A percentile compares a stretch with the other conserved stretches of the same genome.
These are phyloP conservation scores for Nidularia pulvinata DNA, from an alignment of 768 basidiomycete species.

Conservation along the genomic window DNA sequence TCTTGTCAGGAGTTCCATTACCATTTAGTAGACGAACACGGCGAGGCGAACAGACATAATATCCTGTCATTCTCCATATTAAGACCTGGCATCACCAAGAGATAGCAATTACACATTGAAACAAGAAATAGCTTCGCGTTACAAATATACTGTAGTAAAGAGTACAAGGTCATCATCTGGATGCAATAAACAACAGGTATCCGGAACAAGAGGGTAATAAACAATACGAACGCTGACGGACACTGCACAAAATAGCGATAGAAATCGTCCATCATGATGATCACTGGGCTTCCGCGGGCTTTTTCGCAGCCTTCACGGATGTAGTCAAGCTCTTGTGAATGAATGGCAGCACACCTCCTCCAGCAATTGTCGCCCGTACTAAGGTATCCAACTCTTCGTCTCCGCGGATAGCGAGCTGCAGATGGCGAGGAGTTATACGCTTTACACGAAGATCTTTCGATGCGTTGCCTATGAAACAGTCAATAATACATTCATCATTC, in stretches of 20 bases:
- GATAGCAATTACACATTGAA: no score
- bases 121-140: not conserved
- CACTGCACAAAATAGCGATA: not conserved
- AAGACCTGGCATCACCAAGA: no score
- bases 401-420: conserved; percentile 95
- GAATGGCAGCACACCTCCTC: conserved; percentile 86
- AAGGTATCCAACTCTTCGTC: conserved; percentile 98
- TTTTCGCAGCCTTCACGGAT: conserved; percentile 48
- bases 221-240: not conserved
- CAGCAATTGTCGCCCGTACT: conserved; percentile 92
- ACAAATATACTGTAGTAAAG: not conserved
- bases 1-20: no score
- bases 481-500: not conserved
- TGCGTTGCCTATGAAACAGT: conserved; percentile 70
- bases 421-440: conserved; percentile 94
- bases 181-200: not conserved
- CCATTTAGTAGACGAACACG: no score
- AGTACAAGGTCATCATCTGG: not conserved
- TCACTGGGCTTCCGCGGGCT: conserved; percentile 25
- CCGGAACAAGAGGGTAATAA: not conserved
- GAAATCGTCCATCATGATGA: not conserved
- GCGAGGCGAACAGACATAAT: no score
- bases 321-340: conserved; percentile 83
- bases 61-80: no score
- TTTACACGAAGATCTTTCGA: conserved; percentile 98